Conservation (phyloP, 768 basidiomycete species). For the Fomitopsis serialis region DNA sequence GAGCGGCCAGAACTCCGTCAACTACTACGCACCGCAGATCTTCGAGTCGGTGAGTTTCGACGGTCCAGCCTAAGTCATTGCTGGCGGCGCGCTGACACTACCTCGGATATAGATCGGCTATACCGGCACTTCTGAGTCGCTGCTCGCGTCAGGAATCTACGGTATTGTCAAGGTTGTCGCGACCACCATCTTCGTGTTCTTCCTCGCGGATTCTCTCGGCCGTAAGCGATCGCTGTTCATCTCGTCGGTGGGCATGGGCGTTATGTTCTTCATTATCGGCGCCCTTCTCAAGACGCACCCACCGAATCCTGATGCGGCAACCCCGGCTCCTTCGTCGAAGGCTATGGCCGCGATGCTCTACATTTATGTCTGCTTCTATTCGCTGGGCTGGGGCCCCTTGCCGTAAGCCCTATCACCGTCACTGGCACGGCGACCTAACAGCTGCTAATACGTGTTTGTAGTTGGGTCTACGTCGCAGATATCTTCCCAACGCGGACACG, state of each 20-base stretch:
- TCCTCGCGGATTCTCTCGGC: conserved; percentile 62
- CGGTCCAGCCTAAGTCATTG: background rate
- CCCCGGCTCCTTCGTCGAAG: conserved; percentile 46
- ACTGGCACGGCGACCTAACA: background rate
- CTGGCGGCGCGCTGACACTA: conserved; percentile 1
- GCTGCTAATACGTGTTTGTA: background rate
- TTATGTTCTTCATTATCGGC: conserved; percentile 77
- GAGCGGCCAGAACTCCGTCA: conserved; percentile 80
- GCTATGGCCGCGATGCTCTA: conserved; percentile 87
- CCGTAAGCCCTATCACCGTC: conserved; percentile 37
- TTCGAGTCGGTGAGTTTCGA: conserved; percentile 48
- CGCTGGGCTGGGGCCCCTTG: conserved; percentile 79
- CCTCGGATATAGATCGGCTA: conserved; percentile 52
- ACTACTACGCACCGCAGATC: conserved; percentile 71
- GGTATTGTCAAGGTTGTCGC: conserved; percentile 63
- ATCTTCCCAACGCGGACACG: conserved; percentile 85
- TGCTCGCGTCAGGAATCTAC: conserved; percentile 72
- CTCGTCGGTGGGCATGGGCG: conserved; percentile 75
- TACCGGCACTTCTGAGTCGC: conserved; percentile 47
- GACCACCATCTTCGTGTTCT: conserved; percentile 60
- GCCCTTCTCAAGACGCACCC: conserved; percentile 79
- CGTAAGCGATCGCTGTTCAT: conserved; percentile 67
- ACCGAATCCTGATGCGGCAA: conserved; percentile 31
- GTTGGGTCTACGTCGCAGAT: conserved; percentile 58
- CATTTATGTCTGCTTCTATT: conserved; percentile 84